Conservation (phyloP, 495 filamentous ascomycete species). For the Pseudomonodictys pantanalensis region DNA sequence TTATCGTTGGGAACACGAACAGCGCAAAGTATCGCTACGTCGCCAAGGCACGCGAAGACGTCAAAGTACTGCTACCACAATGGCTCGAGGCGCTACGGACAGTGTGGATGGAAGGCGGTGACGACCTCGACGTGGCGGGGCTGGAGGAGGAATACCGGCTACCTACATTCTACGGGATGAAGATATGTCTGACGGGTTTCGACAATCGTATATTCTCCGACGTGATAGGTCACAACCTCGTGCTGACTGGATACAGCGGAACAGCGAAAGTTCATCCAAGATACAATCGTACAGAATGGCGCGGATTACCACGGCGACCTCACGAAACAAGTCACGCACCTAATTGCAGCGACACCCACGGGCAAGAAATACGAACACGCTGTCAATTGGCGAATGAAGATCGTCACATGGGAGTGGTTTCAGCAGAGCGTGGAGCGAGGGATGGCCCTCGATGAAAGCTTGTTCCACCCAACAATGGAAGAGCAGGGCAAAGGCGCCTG, state of each 20-base stretch:
- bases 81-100: constrained; percentile 83
- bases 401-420: constrained; percentile 82
- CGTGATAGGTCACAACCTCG: neutral
- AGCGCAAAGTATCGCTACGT: constrained; percentile 95
- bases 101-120: constrained; percentile 76
- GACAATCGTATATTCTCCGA: constrained; percentile 63
- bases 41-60: constrained; percentile 80
- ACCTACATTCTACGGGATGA: constrained; percentile 61
- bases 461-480: constrained; percentile 72
- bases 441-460: constrained; percentile 84
- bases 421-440: constrained; percentile 79
- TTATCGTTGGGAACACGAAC: constrained; percentile 81
- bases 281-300: constrained; percentile 63
- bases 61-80: constrained; percentile 70
- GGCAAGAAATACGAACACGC: constrained; percentile 90
- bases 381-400: constrained; percentile 69
- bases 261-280: constrained; percentile 64
- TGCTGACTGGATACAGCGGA: constrained; percentile 49
- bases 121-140: constrained; percentile 70
- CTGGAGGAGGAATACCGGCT: constrained; percentile 61
- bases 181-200: constrained; percentile 87
- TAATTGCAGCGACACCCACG: constrained; percentile 72
- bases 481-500: constrained; percentile 78
- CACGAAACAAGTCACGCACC: constrained; percentile 77
- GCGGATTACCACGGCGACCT: constrained; percentile 82